Evolutionary conservation across 148 eudicot genomes (phyloP), one percentile per base, ranked within the genome.

Genomic region (Fagopyrum homotropicum): DNA sequence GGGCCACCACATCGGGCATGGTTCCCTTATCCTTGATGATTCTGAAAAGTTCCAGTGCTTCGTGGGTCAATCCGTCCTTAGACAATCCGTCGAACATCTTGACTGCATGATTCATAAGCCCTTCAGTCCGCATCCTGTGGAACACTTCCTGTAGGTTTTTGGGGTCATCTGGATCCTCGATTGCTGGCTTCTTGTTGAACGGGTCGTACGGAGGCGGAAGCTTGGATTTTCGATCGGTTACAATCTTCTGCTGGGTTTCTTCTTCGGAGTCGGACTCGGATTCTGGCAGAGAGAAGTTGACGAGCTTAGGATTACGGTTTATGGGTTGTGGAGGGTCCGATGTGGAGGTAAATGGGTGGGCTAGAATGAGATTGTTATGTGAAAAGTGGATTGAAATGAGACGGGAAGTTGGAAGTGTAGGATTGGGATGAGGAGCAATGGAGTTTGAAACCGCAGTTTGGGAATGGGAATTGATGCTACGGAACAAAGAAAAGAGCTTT

Each of bases 41-140:
- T 49, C 82, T 75, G 59, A 92, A 88, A 47, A 92, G 63, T 12
- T 90, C 90, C 44, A 89, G 44, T 1, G 97, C 92, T 55, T 92
- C 95, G 73, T 90, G 91, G 74, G 95, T 92, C 40, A 92, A 74
- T 0, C 96, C 96, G 47, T 90, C 86, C 60, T 88, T 89, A 1
- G 91, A 92, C 96, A 92, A 88, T 82, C 80, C 93, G 81, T 92
- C 97, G 85, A 92, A 92, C 97, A 92, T 90, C 91, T 90, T 92
- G 75, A 79, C 96, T 77, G 97, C 97, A 78, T 77, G 77, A 68
- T 86, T 81, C 57, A 83, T 75, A 46, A 90, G 69, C 12, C 97
- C 97, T 3, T 85, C 93, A 0, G 73, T 73, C 7, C 91, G 79
- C 69, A 92, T 86, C 55, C 78, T 82, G 15, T 91, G 90, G 75